Conservation (phyloP, 2,329 filamentous ascomycete species). For the Pseudogymnoascus sp. region DNA sequence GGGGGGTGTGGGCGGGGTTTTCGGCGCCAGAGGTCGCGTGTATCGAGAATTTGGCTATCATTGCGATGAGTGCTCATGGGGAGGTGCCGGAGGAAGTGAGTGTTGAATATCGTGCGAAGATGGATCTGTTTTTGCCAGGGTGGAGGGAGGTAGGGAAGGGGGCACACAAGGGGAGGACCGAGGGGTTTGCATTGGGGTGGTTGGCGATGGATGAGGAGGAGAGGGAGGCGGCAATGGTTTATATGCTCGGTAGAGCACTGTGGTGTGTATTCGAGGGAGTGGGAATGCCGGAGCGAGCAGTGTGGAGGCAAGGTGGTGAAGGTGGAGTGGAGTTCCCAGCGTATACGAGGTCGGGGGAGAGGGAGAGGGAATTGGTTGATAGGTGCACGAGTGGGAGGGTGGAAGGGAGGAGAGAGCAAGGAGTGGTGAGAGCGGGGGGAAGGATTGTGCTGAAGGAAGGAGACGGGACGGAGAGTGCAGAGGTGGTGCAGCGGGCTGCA, state of each 20-base stretch:
- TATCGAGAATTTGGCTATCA: constrained; percentile 33
- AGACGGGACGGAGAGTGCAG: neutral
- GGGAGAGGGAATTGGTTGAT: constrained; percentile 1
- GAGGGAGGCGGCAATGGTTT: constrained; percentile 1
- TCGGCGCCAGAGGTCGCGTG: constrained; percentile 52
- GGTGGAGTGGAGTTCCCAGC: constrained; percentile 3
- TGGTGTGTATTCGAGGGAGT: constrained; percentile 13
- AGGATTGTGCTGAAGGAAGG: neutral
- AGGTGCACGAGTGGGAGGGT: neutral
- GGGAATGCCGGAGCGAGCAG: constrained; percentile 7
- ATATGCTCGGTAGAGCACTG: constrained; percentile 11
- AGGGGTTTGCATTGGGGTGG: neutral
- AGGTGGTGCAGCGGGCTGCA: neutral
- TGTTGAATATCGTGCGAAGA: neutral
- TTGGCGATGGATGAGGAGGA: neutral
- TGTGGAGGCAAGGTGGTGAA: constrained; percentile 1
- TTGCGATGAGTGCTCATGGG: neutral
- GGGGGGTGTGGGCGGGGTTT: constrained; percentile 56
- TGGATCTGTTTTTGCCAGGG: neutral
- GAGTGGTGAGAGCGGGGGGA: neutral
- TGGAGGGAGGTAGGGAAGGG: neutral
- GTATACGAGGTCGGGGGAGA: neutral
- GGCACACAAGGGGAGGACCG: neutral
- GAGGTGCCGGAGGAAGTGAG: neutral
- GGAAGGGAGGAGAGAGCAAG: neutral